Percentiles rank a stretch among this genome's conserved stretches.
phyloP scores from a whole-genome alignment of 768 basidiomycete species.

The Porphyrellus cyaneotinctus region DNA sequence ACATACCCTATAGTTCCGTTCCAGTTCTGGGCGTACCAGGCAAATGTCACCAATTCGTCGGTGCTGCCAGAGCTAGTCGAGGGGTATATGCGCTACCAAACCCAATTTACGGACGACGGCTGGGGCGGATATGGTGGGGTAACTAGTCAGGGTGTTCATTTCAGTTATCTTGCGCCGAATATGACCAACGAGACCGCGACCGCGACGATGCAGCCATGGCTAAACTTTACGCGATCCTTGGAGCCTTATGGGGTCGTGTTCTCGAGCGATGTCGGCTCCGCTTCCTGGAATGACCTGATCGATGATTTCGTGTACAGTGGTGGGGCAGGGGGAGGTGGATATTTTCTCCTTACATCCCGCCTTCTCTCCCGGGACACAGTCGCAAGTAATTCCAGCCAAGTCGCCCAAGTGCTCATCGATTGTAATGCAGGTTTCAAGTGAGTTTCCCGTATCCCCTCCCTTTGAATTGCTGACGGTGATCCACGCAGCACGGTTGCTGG shows the following conservation, averaged over 20 bases:
- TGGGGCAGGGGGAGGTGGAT: constrained; percentile 19
- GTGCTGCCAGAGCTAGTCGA: constrained; percentile 33
- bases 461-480: constrained; percentile 5
- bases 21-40: constrained; percentile 26
- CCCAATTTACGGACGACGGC: constrained; percentile 36
- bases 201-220: constrained; percentile 33
- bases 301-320: constrained; percentile 7
- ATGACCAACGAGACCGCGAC: constrained; percentile 34
- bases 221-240: constrained; percentile 20
- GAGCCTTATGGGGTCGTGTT: constrained; percentile 4
- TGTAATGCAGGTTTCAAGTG: not conserved
- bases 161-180: constrained; percentile 34
- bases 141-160: not conserved
- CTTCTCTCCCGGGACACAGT: constrained; percentile 32
- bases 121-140: constrained; percentile 40
- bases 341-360: constrained; percentile 20
- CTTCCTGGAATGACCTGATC: constrained; percentile 23
- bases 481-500: constrained; percentile 40
- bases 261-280: not conserved
- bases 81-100: constrained; percentile 25
- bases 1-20: constrained; percentile 40
- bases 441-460: not conserved
- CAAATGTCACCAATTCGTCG: constrained; percentile 31
- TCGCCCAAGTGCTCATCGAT: constrained; percentile 21
- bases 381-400: constrained; percentile 16